Conservation (phyloP, 192 early-diverging fungal genomes). For the Oehlia diaphana region DNA sequence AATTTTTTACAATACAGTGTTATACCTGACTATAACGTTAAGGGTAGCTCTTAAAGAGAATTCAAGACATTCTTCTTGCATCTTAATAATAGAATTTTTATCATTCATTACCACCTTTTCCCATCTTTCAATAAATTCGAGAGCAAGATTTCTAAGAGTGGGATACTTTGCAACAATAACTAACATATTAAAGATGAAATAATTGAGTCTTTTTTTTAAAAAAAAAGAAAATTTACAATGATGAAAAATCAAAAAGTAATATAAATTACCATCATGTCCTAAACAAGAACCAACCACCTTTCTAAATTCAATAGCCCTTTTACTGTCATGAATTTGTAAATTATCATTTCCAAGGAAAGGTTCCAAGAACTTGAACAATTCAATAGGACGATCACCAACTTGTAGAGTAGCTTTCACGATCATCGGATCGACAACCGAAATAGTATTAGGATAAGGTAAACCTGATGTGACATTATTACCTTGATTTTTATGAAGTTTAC, state of each 20-base stretch:
- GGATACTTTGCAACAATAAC: conserved; percentile 5
- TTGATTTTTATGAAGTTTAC: conserved; percentile 2
- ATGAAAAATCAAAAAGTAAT: not conserved
- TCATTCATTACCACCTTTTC: not conserved
- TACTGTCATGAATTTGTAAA: conserved; percentile 7
- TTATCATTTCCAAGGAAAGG: conserved; percentile 7
- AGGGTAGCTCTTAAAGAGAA: not conserved
- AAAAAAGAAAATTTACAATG: not conserved
- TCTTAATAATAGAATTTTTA: not conserved
- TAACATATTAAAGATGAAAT: not conserved
- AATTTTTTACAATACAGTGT: not conserved
- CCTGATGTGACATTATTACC: not conserved
- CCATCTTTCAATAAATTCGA: conserved; percentile 2
- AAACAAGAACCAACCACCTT: not conserved
- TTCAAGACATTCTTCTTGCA: conserved; percentile 6
- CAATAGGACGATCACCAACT: not conserved
- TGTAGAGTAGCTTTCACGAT: not conserved
- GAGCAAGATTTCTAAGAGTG: not conserved
- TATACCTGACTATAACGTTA: not conserved
- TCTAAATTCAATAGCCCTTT: not conserved
- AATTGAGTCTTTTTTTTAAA: not conserved
- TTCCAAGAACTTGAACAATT: conserved; percentile 12
- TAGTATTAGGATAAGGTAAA: conserved; percentile 6
- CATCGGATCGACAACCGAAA: not conserved
- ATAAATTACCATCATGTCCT: conserved; percentile 6